These are phyloP conservation scores for Euptelea pleiosperma DNA, from an alignment of 164 flowering plant species.

Conservation along the genomic window DNA sequence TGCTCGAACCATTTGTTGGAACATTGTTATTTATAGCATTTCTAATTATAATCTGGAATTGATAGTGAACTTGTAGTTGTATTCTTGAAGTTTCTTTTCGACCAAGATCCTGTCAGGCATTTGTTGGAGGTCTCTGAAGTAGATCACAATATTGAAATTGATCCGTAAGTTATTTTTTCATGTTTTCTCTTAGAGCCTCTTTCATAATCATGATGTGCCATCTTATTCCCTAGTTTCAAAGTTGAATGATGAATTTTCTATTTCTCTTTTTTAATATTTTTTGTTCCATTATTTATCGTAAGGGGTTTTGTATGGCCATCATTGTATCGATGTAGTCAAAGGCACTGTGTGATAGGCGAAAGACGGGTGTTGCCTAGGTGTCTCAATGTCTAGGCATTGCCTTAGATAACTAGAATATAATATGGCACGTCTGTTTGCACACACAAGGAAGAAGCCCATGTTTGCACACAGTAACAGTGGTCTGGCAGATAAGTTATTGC, in stretches of 20 bases:
- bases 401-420: no score
- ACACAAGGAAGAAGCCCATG: no score
- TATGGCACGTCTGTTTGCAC: no score
- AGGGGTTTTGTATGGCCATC: neutral
- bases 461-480: no score
- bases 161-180: slow-evolving; percentile 54
- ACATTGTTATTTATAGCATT: slow-evolving; percentile 9
- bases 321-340: no score
- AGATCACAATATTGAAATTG: slow-evolving; percentile 56
- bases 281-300: neutral
- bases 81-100: slow-evolving; percentile 82
- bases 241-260: neutral
- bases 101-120: slow-evolving; percentile 84
- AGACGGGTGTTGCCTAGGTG: no score
- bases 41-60: slow-evolving; percentile 19
- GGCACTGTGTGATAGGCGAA: no score
- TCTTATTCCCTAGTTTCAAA: neutral
- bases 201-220: neutral
- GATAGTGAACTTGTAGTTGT: slow-evolving; percentile 87
- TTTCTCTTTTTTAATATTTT: neutral
- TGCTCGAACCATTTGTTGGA: slow-evolving; percentile 8
- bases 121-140: slow-evolving; percentile 60
- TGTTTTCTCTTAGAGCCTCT: neutral
- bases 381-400: no score
- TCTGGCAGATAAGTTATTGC: no score